A percentile compares a stretch with the other conserved stretches of the same genome.
phyloP scores from a whole-genome alignment of 2,329 filamentous ascomycete genomes.

The Xenosphaeropsis pyriputrescens region DNA sequence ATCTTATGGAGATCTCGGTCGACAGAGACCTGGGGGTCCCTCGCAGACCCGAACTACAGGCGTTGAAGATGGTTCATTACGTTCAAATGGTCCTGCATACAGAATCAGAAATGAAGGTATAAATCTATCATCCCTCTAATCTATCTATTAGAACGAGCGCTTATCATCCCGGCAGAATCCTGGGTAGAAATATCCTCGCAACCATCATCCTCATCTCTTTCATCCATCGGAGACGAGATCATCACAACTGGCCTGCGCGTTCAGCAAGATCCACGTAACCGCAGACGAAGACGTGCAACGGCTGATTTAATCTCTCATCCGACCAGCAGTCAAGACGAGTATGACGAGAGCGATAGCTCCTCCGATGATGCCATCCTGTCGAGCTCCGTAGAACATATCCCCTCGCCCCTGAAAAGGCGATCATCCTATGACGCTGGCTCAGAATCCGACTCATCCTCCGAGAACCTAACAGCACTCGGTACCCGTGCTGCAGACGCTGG shows the following conservation, averaged over 20 bases:
- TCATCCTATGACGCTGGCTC: conserved; percentile 10
- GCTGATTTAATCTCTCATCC: conserved; percentile 21
- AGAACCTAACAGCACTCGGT: conserved; percentile 73
- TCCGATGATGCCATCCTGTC: conserved; percentile 60
- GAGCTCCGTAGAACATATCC: conserved; percentile 40
- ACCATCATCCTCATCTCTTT: conserved; percentile 85
- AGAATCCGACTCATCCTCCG: conserved; percentile 46
- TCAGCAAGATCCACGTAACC: conserved; percentile 44
- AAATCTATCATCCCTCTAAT: too few relatives aligned
- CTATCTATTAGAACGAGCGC: too few relatives aligned
- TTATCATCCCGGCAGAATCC: conserved; percentile 46
- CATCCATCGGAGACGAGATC: conserved; percentile 75
- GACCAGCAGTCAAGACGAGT: conserved; percentile 75
- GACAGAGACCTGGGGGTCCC: too few relatives aligned
- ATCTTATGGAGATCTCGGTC: too few relatives aligned
- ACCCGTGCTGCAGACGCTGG: conserved; percentile 26
- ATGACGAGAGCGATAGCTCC: conserved; percentile 81
- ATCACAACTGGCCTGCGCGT: conserved; percentile 78
- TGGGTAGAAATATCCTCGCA: conserved; percentile 93
- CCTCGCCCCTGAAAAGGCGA: conserved; percentile 8
- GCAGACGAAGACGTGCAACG: conserved; percentile 37
- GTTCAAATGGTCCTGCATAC: too few relatives aligned
- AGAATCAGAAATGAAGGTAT: conserved; percentile 2
- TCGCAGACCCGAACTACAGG: too few relatives aligned
- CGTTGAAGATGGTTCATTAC: too few relatives aligned